Base-by-base conservation (phyloP, 108 stramenopile species). In the Cafeteria roenbergensis region DNA sequence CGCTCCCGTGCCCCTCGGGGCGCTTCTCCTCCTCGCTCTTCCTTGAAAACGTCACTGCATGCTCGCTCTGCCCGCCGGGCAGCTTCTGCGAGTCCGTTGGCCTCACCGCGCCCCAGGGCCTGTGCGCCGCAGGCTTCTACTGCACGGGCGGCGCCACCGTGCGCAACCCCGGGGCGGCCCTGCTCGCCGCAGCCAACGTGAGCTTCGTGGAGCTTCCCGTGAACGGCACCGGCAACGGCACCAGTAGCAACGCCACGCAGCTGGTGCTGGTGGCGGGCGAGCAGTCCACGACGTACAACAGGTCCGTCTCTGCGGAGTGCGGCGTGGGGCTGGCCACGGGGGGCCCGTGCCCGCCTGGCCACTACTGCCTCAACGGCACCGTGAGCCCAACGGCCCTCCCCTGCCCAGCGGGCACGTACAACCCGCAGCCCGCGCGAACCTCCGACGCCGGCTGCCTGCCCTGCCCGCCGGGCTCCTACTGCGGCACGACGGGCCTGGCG, bases 51-150 rank as follows among this genome's bases (percentile, higher is more conserved):
- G 1, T 2, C 1, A 51, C 50, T 37, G 31, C 31, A 22, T 84
- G 83, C 80, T 56, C 70, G 9, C n/a, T n/a, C 53, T 81, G 80
- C 61, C 57, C 73, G 14, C 57, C 57, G 31, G 80, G 80, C 22
- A n/a, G 17, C 35, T 57, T 54, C 50, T 74, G 73, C 54, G n/a
- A 8, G 37, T 1, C 22, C 0, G 0, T 4, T 0, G 69, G 62
- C 32, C 28, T 68, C 54, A 72, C 71, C 34, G 51, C 50, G 1
- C 51, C 69, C 26, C 26, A 42, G 3, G 71, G 72, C 14, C 70
- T 14, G 33, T 78, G 77, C 26, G 68, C 51, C 4, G 34, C 71
- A 8, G 77, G 77, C 6, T 75, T 38, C 36, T 75, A 69, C 68
- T 78, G 77, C 26, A 35, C 37, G 63, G 69, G 37, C 27, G 70